Conservation (phyloP, 1,284 basidiomycete species). For the Sanghuangporus weigelae region DNA sequence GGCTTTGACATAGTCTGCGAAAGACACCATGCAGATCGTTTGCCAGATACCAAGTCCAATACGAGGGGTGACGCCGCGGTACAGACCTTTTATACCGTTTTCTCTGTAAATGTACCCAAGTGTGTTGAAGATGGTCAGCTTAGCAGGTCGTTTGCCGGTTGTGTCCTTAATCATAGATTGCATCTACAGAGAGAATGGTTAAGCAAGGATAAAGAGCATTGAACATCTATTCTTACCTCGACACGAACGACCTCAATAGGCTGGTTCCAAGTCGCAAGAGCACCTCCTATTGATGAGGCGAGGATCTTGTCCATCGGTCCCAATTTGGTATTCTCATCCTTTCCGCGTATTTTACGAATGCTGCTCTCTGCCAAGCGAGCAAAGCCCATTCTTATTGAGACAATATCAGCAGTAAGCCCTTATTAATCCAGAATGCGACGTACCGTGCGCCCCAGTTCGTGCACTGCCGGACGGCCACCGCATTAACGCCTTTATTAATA, state of each 20-base stretch:
- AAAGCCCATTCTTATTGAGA: constrained; percentile 79
- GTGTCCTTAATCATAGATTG: constrained; percentile 92
- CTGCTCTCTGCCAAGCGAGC: constrained; percentile 86
- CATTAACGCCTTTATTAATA: constrained; percentile 99
- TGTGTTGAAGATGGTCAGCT: constrained; percentile 90
- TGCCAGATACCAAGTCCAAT: constrained; percentile 97
- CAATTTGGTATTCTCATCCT: constrained; percentile 71
- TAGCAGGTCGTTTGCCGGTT: constrained; percentile 77
- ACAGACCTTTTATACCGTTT: constrained; percentile 95
- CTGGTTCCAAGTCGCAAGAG: constrained; percentile 98
- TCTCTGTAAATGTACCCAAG: constrained; percentile 91
- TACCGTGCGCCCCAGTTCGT: constrained; percentile 99
- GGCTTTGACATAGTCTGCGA: constrained; percentile 90
- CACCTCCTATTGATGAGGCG: constrained; percentile 90
- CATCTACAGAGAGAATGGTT: constrained; percentile 56
- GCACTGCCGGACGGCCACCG: constrained; percentile 94
- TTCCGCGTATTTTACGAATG: constrained; percentile 77
- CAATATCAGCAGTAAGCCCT: neutral
- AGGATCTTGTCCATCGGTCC: constrained; percentile 83
- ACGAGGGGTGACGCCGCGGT: constrained; percentile 95
- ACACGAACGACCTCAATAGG: constrained; percentile 97
- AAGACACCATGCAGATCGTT: constrained; percentile 96
- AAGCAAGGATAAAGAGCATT: neutral
- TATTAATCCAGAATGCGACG: constrained; percentile 24
- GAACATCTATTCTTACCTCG: constrained; percentile 47